phyloP scores from a whole-genome alignment of 495 filamentous ascomycete genomes.

The Lasiosphaeriaceae sp. region DNA sequence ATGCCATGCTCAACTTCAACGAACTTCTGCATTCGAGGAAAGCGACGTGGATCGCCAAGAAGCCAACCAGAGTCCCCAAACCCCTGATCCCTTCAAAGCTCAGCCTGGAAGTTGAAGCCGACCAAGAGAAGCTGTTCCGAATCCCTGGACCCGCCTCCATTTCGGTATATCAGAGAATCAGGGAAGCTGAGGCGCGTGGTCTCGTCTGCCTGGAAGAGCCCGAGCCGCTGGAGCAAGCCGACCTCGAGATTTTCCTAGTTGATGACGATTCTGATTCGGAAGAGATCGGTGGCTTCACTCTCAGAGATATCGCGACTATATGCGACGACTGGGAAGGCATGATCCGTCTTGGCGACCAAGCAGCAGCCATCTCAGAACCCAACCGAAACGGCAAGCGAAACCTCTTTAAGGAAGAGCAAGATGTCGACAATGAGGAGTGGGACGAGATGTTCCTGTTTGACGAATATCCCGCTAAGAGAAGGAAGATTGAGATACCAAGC shows the following conservation, averaged over 20 bases:
- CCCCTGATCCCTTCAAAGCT: conserved; percentile 80
- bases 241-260: conserved; percentile 52
- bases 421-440: conserved; percentile 53
- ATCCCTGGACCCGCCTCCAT: conserved; percentile 50
- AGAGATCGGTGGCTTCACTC: conserved; percentile 61
- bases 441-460: conserved; percentile 44
- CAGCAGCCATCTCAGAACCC: conserved; percentile 8
- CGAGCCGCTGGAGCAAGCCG: conserved; percentile 46
- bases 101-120: conserved; percentile 73
- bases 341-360: conserved; percentile 36
- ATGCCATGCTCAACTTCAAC: conserved; percentile 62
- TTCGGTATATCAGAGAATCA: conserved; percentile 45
- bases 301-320: conserved; percentile 71
- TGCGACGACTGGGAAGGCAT: conserved; percentile 79
- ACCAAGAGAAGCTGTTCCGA: conserved; percentile 77
- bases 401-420: conserved; percentile 26
- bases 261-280: conserved; percentile 59
- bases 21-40: conserved; percentile 71
- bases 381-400: too few species aligned
- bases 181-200: conserved; percentile 54
- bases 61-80: conserved; percentile 71
- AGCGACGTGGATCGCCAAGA: conserved; percentile 64
- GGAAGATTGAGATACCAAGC: conserved; percentile 28
- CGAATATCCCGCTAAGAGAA: conserved; percentile 37
- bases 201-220: conserved; percentile 55